Percentiles rank a stretch among this genome's conserved stretches.
Evolutionary conservation across 1,139 yeast species (phyloP).

Genomic region (Spencermartinsiella ligniputridi): DNA sequence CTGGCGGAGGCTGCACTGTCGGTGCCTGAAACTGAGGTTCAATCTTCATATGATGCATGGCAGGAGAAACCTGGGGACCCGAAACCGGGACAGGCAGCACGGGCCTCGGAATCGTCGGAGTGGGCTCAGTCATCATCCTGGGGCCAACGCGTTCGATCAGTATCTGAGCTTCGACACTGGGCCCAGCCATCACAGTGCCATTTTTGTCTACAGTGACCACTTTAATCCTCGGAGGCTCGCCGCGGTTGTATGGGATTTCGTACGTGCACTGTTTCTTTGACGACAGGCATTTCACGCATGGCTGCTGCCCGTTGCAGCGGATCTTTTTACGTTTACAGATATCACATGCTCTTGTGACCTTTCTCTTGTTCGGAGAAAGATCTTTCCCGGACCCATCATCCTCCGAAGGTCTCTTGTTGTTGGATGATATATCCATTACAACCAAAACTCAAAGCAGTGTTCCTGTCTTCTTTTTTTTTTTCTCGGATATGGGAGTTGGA

Average conservation of each 20-base stretch:
- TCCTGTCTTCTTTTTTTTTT: background rate
- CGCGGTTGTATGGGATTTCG: constrained; percentile 1
- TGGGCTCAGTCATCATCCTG: background rate
- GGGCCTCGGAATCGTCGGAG: too few species aligned
- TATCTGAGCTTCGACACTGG: background rate
- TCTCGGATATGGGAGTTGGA: background rate
- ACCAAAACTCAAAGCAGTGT: too few species aligned
- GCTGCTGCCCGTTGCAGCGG: constrained; percentile 1
- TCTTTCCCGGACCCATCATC: background rate
- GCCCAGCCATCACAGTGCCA: background rate
- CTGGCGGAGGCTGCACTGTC: background rate
- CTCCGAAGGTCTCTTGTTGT: background rate
- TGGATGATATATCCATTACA: background rate
- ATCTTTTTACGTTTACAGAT: constrained; percentile 2
- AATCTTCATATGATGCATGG: background rate
- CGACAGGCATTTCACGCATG: constrained; percentile 1
- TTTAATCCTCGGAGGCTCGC: background rate
- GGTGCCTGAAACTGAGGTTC: background rate
- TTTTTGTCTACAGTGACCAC: background rate
- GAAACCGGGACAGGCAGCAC: too few species aligned
- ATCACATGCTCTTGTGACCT: constrained; percentile 3
- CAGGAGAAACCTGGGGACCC: background rate
- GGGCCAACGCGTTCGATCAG: background rate
- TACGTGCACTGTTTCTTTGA: background rate
- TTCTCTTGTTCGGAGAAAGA: background rate